Evolutionary conservation across 164 flowering plant genomes (phyloP), one percentile per base, ranked within the genome.

Genomic region (Litsea cubeba): DNA sequence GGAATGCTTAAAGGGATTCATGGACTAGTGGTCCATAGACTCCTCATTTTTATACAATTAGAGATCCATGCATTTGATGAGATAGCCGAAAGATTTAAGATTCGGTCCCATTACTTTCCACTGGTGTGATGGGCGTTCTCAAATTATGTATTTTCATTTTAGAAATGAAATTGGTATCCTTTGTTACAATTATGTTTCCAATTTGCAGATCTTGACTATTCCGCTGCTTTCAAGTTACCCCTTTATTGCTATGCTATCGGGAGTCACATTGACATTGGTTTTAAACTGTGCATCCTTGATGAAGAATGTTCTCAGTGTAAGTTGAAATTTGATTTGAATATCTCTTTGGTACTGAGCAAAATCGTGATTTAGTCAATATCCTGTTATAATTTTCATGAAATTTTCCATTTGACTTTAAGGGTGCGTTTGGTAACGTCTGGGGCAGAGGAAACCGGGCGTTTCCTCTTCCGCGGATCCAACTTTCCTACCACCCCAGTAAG

Each of bases 141-240:
- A 51, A 17, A 51, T 51, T 51, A 51, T 17, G 18, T 17, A 12
- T 51, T 51, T 51, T 51, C 58, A 12, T 12, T 51, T 51, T 14
- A 51, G 14, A 51, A 12, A 51, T 17, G 58, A 15, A 12, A 51
- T 51, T 51, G 58, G 58, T 14, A 17, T 12, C 14, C 18, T 51
- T 17, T 51, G 58, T 14, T 51, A 51, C 14, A 51, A 12, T 66
- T 20, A 26, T 66, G 49, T 28, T 3, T 35, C 64, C 8, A 28
- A 11, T 72, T 62, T 82, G 80, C 73, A 90, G 94, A 76, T 78
- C 46, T 69, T 85, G 22, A 75, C 85, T 15, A 79, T 91, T 70
- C 88, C 89, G 40, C 62, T 91, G 71, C 77, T 91, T 28, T 69
- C 89, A 68, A 81, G 91, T 75, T 91, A 87, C 79, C 91, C 90